A percentile compares a stretch with the other conserved stretches of the same genome.
Evolutionary conservation across 805 yeast genomes (phyloP).

Genomic region (Candida boleticola): DNA sequence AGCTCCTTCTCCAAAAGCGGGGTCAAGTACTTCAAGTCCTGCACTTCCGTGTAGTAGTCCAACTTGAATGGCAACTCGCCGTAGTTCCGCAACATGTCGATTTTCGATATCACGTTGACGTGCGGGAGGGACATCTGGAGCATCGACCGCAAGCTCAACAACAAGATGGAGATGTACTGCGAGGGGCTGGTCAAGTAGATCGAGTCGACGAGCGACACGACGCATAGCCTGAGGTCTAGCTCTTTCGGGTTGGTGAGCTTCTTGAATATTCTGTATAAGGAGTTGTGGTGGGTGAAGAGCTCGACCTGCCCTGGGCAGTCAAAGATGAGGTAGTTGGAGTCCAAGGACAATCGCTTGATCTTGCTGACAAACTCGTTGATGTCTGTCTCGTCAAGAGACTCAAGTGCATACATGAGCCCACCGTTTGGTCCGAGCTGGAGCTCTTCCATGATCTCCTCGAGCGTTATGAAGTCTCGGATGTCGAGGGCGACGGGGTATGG

Average conservation of each 20-base stretch:
- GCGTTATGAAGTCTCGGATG: slow-evolving; percentile 69
- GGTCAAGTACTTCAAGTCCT: slow-evolving; percentile 66
- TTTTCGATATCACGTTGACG: slow-evolving; percentile 86
- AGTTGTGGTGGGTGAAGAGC: slow-evolving; percentile 83
- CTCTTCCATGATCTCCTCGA: slow-evolving; percentile 77
- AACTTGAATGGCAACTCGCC: slow-evolving; percentile 80
- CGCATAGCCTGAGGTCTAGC: slow-evolving; percentile 73
- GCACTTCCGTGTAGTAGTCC: slow-evolving; percentile 89
- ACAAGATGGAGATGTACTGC: slow-evolving; percentile 77
- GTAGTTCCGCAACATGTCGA: slow-evolving; percentile 74
- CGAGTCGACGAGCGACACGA: slow-evolving; percentile 83
- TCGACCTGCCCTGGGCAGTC: slow-evolving; percentile 98
- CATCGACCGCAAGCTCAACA: slow-evolving; percentile 87
- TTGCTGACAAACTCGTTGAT: slow-evolving; percentile 54
- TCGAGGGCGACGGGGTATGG: slow-evolving; percentile 76
- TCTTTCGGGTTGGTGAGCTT: slow-evolving; percentile 40
- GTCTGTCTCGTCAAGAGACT: slow-evolving; percentile 46
- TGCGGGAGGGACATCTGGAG: slow-evolving; percentile 90
- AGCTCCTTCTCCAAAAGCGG: slow-evolving; percentile 75
- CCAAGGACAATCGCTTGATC: slow-evolving; percentile 53
- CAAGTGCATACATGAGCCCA: slow-evolving; percentile 81
- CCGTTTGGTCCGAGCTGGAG: slow-evolving; percentile 84
- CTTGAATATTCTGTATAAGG: slow-evolving; percentile 67
- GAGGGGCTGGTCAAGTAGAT: slow-evolving; percentile 81
- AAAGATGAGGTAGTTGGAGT: slow-evolving; percentile 63